Conservation (phyloP, 108 stramenopile species). For the Fragilariopsis cylindrus region DNA sequence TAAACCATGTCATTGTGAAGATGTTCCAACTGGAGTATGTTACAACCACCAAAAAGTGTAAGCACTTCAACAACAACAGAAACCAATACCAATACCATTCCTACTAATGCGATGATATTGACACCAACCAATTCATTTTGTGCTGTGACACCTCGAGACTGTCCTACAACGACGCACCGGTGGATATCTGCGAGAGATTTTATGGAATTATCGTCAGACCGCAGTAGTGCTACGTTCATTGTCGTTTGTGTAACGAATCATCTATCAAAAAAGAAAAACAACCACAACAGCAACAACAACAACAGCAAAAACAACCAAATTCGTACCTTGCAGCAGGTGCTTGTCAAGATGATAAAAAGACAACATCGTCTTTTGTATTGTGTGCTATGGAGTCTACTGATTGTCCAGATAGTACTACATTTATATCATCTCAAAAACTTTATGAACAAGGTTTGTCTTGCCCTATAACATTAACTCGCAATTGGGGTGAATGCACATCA, state of each 20-base stretch:
- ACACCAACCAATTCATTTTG: not conserved
- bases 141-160: not conserved
- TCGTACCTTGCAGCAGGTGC: not conserved
- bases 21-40: slow-evolving; percentile 7
- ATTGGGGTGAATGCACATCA: not conserved
- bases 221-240: not conserved
- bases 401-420: not conserved
- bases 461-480: not conserved
- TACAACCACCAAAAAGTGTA: not conserved
- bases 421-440: not conserved
- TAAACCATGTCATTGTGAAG: slow-evolving; percentile 1
- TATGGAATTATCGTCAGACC: not conserved
- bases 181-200: slow-evolving; percentile 6
- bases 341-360: not conserved
- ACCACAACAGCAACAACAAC: not conserved
- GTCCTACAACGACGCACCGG: not conserved
- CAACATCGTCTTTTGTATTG: not conserved
- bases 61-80: not conserved
- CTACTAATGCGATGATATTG: not conserved
- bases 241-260: not conserved
- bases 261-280: not conserved
- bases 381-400: not conserved
- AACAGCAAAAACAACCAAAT: not conserved
- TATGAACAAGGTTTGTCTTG: not conserved
- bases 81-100: too few species aligned